Conservation (phyloP, 805 yeast genomes). For the Lipomyces chichibuensis region DNA sequence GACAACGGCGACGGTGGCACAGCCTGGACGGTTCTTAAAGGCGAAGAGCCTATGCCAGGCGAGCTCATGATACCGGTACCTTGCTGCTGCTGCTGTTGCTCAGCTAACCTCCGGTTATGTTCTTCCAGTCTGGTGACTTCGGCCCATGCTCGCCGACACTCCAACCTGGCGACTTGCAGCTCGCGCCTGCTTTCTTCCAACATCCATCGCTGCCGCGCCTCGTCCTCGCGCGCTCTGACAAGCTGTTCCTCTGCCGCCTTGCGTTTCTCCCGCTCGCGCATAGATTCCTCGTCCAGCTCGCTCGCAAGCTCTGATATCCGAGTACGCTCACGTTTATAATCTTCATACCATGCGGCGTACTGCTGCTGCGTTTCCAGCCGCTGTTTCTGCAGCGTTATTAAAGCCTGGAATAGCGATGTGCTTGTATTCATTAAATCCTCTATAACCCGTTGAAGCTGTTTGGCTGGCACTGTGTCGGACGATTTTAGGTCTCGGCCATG, state of each 20-base stretch:
- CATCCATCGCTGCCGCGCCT: conserved; percentile 12
- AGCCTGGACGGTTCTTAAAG: neutral
- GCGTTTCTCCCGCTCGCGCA: conserved; percentile 17
- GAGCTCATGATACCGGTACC: neutral
- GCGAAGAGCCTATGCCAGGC: neutral
- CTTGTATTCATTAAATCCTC: conserved; percentile 25
- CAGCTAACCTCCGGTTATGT: conserved; percentile 5
- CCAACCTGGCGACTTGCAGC: conserved; percentile 25
- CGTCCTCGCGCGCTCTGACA: conserved; percentile 7
- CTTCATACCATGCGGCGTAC: conserved; percentile 26
- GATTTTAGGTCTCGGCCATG: conserved; percentile 11
- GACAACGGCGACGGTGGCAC: conserved; percentile 2
- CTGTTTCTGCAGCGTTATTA: conserved; percentile 28
- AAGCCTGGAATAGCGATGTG: conserved; percentile 22
- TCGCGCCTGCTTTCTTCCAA: conserved; percentile 26
- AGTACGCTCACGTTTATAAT: conserved; percentile 19
- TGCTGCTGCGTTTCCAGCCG: conserved; percentile 27
- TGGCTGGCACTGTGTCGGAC: conserved; percentile 23
- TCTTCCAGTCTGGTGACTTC: conserved; percentile 30
- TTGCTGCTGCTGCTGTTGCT: conserved; percentile 1
- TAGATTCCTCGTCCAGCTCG: conserved; percentile 21
- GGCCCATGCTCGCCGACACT: conserved; percentile 35
- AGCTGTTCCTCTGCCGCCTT: conserved; percentile 9
- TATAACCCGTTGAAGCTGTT: conserved; percentile 17
- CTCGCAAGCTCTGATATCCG: conserved; percentile 21